Conservation (phyloP, 768 basidiomycete species). For the Tricholoma terreum region DNA sequence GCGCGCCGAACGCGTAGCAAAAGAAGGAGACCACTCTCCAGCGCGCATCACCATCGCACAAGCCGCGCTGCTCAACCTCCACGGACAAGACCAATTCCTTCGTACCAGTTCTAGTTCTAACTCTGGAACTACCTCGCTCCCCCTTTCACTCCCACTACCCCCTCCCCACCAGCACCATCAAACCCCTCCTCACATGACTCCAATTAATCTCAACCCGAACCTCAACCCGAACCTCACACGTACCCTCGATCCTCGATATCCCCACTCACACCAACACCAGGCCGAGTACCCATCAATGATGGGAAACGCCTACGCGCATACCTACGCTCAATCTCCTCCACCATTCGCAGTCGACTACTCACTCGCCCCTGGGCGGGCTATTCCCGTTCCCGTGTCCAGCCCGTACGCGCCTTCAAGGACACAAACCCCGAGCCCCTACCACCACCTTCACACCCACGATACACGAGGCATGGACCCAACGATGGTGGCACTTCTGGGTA, state of each 20-base stretch:
- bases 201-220: not conserved
- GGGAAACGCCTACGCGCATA: conserved; percentile 17
- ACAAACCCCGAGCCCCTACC: conserved; percentile 7
- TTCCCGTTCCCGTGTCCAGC: not conserved
- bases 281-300: conserved; percentile 23
- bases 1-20: conserved; percentile 58
- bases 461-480: conserved; percentile 29
- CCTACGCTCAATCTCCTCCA: conserved; percentile 1
- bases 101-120: not conserved
- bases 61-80: conserved; percentile 72
- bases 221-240: conserved; percentile 3
- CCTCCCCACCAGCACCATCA: not conserved
- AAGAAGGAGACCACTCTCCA: conserved; percentile 62
- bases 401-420: conserved; percentile 1
- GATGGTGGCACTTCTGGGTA: conserved; percentile 36
- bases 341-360: conserved; percentile 41
- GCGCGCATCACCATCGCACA: conserved; percentile 73
- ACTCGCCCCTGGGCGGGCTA: conserved; percentile 26
- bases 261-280: not conserved
- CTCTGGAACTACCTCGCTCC: not conserved
- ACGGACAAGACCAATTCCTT: conserved; percentile 53
- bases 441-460: conserved; percentile 15
- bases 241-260: conserved; percentile 2
- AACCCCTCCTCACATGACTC: not conserved
- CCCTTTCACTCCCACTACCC: not conserved